These are phyloP conservation scores for Fusarium sp. DNA, from an alignment of 2,329 filamentous ascomycete species.

Conservation along the genomic window DNA sequence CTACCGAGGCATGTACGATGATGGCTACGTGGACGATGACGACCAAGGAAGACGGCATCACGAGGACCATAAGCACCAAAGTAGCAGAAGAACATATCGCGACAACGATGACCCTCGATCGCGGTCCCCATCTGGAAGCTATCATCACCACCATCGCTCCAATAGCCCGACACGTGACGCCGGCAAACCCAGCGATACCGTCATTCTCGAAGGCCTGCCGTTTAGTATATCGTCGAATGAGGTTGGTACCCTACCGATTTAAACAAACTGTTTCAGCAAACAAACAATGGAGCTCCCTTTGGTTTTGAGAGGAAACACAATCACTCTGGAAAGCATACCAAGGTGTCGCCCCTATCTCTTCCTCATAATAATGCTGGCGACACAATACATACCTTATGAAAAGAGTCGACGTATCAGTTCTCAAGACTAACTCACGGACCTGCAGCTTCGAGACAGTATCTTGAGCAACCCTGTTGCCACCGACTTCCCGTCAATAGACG, in stretches of 20 bases:
- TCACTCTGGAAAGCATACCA: slow-evolving; percentile 10
- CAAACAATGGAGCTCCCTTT: slow-evolving; percentile 8
- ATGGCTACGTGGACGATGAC: slow-evolving; percentile 49
- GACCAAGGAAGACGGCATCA: slow-evolving; percentile 40
- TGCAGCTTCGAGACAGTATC: slow-evolving; percentile 54
- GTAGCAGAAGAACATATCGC: slow-evolving; percentile 33
- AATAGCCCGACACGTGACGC: slow-evolving; percentile 53
- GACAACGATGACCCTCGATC: slow-evolving; percentile 41
- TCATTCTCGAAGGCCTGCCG: slow-evolving; percentile 67
- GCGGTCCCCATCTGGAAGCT: slow-evolving; percentile 45
- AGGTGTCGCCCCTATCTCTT: slow-evolving; percentile 10
- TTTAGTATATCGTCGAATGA: slow-evolving; percentile 62
- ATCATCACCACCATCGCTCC: slow-evolving; percentile 50
- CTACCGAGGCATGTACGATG: slow-evolving; percentile 56
- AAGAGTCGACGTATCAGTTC: slow-evolving; percentile 31
- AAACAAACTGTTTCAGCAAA: slow-evolving; percentile 23
- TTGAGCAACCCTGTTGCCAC: slow-evolving; percentile 51
- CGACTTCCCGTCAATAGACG: slow-evolving; percentile 54
- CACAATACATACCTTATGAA: slow-evolving; percentile 22
- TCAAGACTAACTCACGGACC: slow-evolving; percentile 43
- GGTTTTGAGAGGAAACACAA: slow-evolving; percentile 20
- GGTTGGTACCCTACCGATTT: slow-evolving; percentile 55
- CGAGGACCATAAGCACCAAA: slow-evolving; percentile 37
- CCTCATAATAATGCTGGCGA: slow-evolving; percentile 9
- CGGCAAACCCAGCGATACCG: slow-evolving; percentile 60